Evolutionary conservation across 78 protist species (phyloP).

Genomic region (Fonticula alba): DNA sequence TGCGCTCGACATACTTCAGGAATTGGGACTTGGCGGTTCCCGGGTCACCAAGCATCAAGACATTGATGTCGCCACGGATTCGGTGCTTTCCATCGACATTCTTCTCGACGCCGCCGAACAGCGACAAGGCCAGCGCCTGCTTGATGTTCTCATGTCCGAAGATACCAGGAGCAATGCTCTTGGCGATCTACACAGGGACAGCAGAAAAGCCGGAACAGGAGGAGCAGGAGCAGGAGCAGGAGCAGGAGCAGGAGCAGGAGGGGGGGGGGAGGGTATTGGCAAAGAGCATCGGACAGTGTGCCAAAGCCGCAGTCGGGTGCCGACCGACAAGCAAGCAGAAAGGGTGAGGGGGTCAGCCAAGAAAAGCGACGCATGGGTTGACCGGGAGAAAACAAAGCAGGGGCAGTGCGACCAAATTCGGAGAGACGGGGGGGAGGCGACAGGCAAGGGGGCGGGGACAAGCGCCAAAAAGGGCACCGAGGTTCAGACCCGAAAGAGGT

Average conservation of each 20-base stretch:
- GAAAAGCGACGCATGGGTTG: not conserved
- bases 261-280: no score
- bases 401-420: not conserved
- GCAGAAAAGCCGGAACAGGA: no score
- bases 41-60: constrained; percentile 97
- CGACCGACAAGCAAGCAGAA: no score
- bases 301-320: no score
- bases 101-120: constrained; percentile 89
- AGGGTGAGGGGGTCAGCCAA: not conserved
- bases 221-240: not conserved
- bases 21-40: constrained; percentile 97
- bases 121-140: constrained; percentile 74
- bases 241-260: not conserved
- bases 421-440: no score
- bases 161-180: constrained; percentile 92
- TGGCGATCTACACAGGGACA: constrained; percentile 47
- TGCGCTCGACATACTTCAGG: constrained; percentile 80
- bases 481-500: no score
- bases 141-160: constrained; percentile 93
- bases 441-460: no score
- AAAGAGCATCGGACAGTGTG: no score
- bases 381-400: not conserved
- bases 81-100: constrained; percentile 44
- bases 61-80: constrained; percentile 98
- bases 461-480: no score